Conservation (phyloP, 805 yeast species). For the Debaryomyces prosopidis region DNA sequence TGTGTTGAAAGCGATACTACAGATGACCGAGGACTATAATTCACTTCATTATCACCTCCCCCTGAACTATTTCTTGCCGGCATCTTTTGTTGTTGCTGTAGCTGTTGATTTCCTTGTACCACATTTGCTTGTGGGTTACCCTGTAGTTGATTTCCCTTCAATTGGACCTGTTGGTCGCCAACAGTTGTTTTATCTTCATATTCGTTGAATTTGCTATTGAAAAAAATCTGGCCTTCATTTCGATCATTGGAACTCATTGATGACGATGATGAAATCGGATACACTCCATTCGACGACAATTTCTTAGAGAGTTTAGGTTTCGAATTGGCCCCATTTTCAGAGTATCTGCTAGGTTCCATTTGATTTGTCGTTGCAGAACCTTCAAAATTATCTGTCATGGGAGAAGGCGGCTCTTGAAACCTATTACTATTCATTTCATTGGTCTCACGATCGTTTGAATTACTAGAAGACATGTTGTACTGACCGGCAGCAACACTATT, state of each 20-base stretch:
- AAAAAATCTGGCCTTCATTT: neutral
- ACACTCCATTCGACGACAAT: neutral
- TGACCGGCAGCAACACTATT: conserved; percentile 4
- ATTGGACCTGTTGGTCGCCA: neutral
- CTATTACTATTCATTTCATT: too few species aligned
- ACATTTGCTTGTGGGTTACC: neutral
- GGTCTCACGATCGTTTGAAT: neutral
- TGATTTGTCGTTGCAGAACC: too few species aligned
- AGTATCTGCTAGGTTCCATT: neutral
- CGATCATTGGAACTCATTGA: conserved; percentile 1
- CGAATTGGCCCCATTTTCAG: neutral
- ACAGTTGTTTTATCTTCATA: conserved; percentile 1
- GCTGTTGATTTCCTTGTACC: neutral
- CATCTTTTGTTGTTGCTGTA: neutral
- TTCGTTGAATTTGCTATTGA: conserved; percentile 3
- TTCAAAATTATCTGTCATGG: neutral
- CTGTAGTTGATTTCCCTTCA: too few species aligned
- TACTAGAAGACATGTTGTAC: neutral
- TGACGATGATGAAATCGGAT: neutral
- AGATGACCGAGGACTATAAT: conserved; percentile 23
- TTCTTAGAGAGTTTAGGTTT: neutral
- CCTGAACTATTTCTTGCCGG: neutral
- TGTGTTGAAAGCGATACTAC: conserved; percentile 10
- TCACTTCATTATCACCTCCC: conserved; percentile 1
- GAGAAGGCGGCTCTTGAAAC: neutral